phyloP scores from a whole-genome alignment of 352 stramenopile species.

The Globisporangium camurandrum region DNA sequence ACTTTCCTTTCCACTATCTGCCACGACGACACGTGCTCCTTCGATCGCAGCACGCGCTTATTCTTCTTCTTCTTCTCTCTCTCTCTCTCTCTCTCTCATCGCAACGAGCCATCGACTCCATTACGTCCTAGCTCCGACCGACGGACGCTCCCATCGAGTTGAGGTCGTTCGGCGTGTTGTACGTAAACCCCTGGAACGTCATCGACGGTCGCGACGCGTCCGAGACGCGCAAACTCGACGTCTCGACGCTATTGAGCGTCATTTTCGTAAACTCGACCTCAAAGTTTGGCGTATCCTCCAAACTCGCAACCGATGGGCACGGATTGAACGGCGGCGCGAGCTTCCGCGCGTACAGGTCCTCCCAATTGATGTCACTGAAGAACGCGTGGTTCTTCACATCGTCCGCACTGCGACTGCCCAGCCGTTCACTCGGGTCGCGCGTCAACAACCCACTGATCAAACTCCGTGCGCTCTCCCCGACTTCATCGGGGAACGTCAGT shows the following conservation, averaged over 20 bases:
- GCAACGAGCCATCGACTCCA: too few relatives aligned
- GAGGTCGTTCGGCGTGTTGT: slow-evolving; percentile 86
- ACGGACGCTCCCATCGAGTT: slow-evolving; percentile 61
- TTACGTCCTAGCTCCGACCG: slow-evolving; percentile 34
- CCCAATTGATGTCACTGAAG: slow-evolving; percentile 77
- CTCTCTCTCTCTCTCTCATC: not conserved
- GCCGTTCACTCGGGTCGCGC: slow-evolving; percentile 69
- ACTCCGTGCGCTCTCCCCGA: slow-evolving; percentile 57
- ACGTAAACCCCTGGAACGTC: slow-evolving; percentile 87
- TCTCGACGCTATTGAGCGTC: slow-evolving; percentile 83
- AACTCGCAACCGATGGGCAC: slow-evolving; percentile 46
- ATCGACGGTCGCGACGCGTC: slow-evolving; percentile 77
- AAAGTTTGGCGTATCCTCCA: slow-evolving; percentile 86
- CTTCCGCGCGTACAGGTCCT: slow-evolving; percentile 78
- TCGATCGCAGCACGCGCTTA: not conserved
- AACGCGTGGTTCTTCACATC: slow-evolving; percentile 85
- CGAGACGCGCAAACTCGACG: slow-evolving; percentile 56
- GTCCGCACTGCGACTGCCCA: slow-evolving; percentile 68
- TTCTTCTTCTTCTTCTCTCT: too few relatives aligned
- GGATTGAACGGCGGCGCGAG: slow-evolving; percentile 81
- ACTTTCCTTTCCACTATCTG: not conserved
- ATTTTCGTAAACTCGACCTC: slow-evolving; percentile 88
- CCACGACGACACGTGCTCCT: not conserved
- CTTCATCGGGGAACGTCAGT: slow-evolving; percentile 84
- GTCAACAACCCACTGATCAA: slow-evolving; percentile 81